phyloP scores from a whole-genome alignment of 2,329 filamentous ascomycete genomes.

The Cercospora sp. region DNA sequence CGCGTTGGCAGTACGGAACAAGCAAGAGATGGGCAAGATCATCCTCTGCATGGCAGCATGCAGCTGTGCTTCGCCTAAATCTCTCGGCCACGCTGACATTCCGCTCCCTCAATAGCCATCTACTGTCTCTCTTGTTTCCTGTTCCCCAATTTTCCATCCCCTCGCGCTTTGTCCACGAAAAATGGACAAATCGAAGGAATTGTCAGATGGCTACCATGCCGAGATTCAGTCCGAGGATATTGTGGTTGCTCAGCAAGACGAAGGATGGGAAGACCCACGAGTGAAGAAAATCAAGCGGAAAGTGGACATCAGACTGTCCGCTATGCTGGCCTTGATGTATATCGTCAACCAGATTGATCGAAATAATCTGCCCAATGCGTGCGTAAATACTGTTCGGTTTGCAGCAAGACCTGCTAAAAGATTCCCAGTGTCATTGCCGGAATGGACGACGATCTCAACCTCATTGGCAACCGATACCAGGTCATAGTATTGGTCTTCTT shows the following conservation, averaged over 20 bases:
- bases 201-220: background rate
- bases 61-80: background rate
- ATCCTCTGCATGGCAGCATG: background rate
- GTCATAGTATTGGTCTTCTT: conserved; percentile 17
- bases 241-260: background rate
- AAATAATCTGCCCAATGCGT: conserved; percentile 18
- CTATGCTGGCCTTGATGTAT: conserved; percentile 16
- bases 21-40: background rate
- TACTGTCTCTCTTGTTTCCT: background rate
- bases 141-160: background rate
- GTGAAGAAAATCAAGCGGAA: conserved; percentile 15
- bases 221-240: background rate
- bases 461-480: conserved; percentile 44
- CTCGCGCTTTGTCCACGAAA: background rate
- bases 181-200: background rate
- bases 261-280: conserved; percentile 14
- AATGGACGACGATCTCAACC: conserved; percentile 47
- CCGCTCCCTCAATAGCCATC: background rate
- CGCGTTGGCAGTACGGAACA: background rate
- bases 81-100: background rate
- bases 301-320: conserved; percentile 12
- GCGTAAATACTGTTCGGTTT: background rate
- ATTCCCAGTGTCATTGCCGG: conserved; percentile 36
- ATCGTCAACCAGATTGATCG: conserved; percentile 17
- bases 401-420: background rate